phyloP scores from a whole-genome alignment of 1,284 basidiomycete genomes.

The Afroboletus lepidellus region DNA sequence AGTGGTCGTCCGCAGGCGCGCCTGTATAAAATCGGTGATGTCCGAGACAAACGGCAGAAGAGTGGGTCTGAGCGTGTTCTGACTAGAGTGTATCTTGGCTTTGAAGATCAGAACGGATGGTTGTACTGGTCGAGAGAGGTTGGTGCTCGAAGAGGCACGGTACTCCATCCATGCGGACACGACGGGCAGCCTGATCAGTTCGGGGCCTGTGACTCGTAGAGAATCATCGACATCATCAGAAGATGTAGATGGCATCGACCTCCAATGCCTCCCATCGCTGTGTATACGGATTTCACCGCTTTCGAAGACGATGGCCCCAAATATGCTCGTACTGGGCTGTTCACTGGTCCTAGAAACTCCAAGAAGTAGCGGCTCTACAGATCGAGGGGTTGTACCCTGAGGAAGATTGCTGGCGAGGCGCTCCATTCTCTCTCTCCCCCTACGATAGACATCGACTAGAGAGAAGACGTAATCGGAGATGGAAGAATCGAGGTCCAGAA shows the following conservation, averaged over 20 bases:
- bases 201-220: slow-evolving; percentile 50
- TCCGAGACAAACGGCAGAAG: slow-evolving; percentile 83
- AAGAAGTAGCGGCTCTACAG: slow-evolving; percentile 15
- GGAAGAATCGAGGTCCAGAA: slow-evolving; percentile 80
- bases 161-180: slow-evolving; percentile 86
- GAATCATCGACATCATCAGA: slow-evolving; percentile 49
- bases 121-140: slow-evolving; percentile 30
- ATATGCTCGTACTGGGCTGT: slow-evolving; percentile 58
- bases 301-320: slow-evolving; percentile 72
- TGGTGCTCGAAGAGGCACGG: slow-evolving; percentile 49
- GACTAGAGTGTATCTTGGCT: slow-evolving; percentile 81
- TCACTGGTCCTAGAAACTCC: slow-evolving; percentile 10
- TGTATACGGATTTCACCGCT: slow-evolving; percentile 78
- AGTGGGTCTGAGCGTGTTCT: slow-evolving; percentile 78
- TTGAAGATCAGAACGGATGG: slow-evolving; percentile 70
- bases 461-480: slow-evolving; percentile 80
- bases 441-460: slow-evolving; percentile 81
- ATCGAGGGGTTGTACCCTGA: slow-evolving; percentile 38
- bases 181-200: slow-evolving; percentile 73
- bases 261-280: slow-evolving; percentile 41
- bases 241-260: slow-evolving; percentile 35
- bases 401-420: slow-evolving; percentile 54
- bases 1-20: slow-evolving; percentile 50
- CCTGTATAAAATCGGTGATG: slow-evolving; percentile 62
- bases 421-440: slow-evolving; percentile 76